Evolutionary conservation across 805 yeast species (phyloP).

Genomic region (Vanderwaltozyma polyspora): DNA sequence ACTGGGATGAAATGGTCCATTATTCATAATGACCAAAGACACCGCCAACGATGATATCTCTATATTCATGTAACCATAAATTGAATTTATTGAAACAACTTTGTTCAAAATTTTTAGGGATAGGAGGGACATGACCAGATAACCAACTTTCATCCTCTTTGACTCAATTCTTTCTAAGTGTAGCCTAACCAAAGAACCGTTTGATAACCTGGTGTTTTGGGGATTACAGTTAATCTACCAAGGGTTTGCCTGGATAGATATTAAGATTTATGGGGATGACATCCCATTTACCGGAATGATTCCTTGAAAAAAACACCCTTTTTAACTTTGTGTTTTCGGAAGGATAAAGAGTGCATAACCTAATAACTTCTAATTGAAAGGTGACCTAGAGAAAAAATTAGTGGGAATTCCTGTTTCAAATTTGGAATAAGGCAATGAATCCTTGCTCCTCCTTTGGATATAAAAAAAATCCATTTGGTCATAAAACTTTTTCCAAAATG

Average conservation of each 20-base stretch:
- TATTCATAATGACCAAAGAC: slow-evolving; percentile 85
- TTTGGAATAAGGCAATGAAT: too few species aligned
- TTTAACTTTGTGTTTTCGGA: too few species aligned
- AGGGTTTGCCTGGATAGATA: slow-evolving; percentile 69
- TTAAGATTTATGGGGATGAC: slow-evolving; percentile 66
- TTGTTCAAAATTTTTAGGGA: slow-evolving; percentile 62
- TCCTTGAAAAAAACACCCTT: slow-evolving; percentile 67
- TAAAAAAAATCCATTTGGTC: too few species aligned
- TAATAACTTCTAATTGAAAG: too few species aligned
- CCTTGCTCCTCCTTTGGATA: too few species aligned
- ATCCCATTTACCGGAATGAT: slow-evolving; percentile 68
- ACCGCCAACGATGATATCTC: slow-evolving; percentile 77
- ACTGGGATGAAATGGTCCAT: slow-evolving; percentile 74
- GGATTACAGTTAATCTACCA: too few species aligned
- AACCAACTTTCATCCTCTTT: slow-evolving; percentile 81
- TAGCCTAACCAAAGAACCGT: slow-evolving; percentile 69
- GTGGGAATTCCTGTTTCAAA: too few species aligned
- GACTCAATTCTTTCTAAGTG: slow-evolving; percentile 60
- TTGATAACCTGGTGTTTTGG: slow-evolving; percentile 71
- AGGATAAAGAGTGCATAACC: too few species aligned
- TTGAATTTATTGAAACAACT: slow-evolving; percentile 66
- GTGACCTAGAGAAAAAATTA: too few species aligned
- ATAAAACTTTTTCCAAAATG: too few species aligned
- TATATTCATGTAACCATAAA: slow-evolving; percentile 72
- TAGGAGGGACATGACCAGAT: slow-evolving; percentile 82